Conservation (phyloP, 148 eudicot species). For the Cornus florida region DNA sequence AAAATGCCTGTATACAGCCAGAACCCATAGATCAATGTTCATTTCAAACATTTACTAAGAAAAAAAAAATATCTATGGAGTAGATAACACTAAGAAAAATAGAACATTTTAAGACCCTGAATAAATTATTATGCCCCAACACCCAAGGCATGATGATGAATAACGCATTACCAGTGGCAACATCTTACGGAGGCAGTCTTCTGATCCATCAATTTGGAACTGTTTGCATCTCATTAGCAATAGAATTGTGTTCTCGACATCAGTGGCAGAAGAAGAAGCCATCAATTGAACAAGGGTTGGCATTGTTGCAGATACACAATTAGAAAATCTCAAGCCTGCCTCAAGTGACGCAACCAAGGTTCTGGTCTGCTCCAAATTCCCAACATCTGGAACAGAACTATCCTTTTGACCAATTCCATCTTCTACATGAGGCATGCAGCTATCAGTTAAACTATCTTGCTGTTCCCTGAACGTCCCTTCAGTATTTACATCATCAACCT, state of each 20-base stretch:
- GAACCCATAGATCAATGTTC: slow-evolving; percentile 8
- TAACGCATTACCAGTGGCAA: slow-evolving; percentile 74
- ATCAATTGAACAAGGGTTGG: slow-evolving; percentile 88
- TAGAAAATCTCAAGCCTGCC: slow-evolving; percentile 84
- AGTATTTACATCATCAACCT: slow-evolving; percentile 40
- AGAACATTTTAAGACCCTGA: not conserved
- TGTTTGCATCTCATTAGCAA: slow-evolving; percentile 95
- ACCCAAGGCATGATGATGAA: slow-evolving; percentile 2
- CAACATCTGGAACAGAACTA: slow-evolving; percentile 82
- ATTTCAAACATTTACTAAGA: not conserved
- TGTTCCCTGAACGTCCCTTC: slow-evolving; percentile 36
- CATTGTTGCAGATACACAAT: slow-evolving; percentile 78
- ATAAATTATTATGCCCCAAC: not conserved
- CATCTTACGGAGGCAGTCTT: slow-evolving; percentile 90
- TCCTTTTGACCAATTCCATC: slow-evolving; percentile 40
- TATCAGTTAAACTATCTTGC: slow-evolving; percentile 74
- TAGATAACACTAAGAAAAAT: not conserved
- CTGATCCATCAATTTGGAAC: slow-evolving; percentile 94
- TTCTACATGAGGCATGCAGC: slow-evolving; percentile 60
- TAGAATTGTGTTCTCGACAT: slow-evolving; percentile 89
- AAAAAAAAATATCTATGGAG: too few relatives aligned
- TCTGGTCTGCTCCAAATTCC: slow-evolving; percentile 92
- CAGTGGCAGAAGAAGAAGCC: slow-evolving; percentile 95
- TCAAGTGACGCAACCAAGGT: slow-evolving; percentile 92
- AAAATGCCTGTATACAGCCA: slow-evolving; percentile 63